These are phyloP conservation scores for Yarrowia divulgata DNA, from an alignment of 805 yeast genomes.

Conservation along the genomic window DNA sequence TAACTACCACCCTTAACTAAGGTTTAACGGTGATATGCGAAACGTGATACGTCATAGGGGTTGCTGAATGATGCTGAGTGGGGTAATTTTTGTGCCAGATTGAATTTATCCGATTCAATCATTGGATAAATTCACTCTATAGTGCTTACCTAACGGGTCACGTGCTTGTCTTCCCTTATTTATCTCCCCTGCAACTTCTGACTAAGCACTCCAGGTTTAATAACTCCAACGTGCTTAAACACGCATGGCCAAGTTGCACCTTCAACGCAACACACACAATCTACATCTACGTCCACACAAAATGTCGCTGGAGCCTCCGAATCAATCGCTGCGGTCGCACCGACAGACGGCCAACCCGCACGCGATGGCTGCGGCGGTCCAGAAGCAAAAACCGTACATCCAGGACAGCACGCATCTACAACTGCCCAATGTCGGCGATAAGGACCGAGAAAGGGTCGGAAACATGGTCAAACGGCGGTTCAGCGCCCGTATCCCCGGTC, in stretches of 20 bases:
- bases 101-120: no score
- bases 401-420: conserved; percentile 38
- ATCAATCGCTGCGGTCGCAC: conserved; percentile 46
- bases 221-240: conserved; percentile 13
- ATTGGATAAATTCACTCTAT: no score
- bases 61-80: neutral
- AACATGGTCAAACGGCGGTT: conserved; percentile 46
- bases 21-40: neutral
- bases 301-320: conserved; percentile 40
- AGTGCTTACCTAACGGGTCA: no score
- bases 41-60: conserved; percentile 6
- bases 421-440: conserved; percentile 44
- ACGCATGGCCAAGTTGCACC: conserved; percentile 8
- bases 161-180: neutral
- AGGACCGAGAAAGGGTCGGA: conserved; percentile 46
- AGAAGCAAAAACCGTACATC: conserved; percentile 40
- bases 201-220: conserved; percentile 3
- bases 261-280: neutral
- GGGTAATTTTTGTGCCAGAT: neutral
- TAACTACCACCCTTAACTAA: neutral
- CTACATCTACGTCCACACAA: neutral
- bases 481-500: conserved; percentile 50
- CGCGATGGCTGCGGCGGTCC: conserved; percentile 35
- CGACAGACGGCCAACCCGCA: conserved; percentile 45
- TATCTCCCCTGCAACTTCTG: neutral